Evolutionary conservation across 495 filamentous ascomycete species (phyloP), one percentile per base, ranked within the genome.

Genomic region (Cenococcum geophilum): DNA sequence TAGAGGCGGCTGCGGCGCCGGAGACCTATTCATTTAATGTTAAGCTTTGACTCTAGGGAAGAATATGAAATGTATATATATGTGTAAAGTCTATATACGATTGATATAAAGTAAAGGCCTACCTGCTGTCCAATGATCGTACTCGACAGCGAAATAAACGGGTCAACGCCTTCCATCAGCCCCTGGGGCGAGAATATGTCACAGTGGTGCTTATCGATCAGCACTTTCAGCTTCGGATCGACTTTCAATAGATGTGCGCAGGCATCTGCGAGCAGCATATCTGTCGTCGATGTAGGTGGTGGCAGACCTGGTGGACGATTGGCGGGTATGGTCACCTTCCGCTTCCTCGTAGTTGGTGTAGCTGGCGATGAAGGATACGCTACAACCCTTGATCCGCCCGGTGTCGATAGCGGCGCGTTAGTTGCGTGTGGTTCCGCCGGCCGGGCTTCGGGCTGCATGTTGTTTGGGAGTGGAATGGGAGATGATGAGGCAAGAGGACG

Each of bases 91-190:
- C 27, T 32, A 32, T 2, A 32, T 32, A 6, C 27, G 6, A 6
- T 32, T 32, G 27, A 32, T 32, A 32, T 32, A 32, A 27, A 12
- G 48, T 51, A 36, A 20, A 5, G 18, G 59, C 55, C 5, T 71
- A 76, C 76, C 72, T 98, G 93, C 73, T 98, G 93, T 48, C 89
- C 89, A 60, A 97, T 96, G 66, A 98, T 97, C 50, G 90, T 86
- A 71, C 83, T 88, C 23, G 81, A 80, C 43, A 98, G 80, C 57
- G 84, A 86, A 55, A 83, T 84, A 70, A 97, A 98, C 3, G 93
- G 92, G 72, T 97, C 88, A 62, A 96, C 80, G 63, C 83, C 75
- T 74, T 97, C 92, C 18, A 85, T 82, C 18, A 98, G 74, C 0
- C 91, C 92, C 55, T 87, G 85, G 1, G 90, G 82, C 6, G 88